Base-by-base conservation (phyloP, 2,329 filamentous ascomycete genomes). In the Fusarium acutatum region DNA sequence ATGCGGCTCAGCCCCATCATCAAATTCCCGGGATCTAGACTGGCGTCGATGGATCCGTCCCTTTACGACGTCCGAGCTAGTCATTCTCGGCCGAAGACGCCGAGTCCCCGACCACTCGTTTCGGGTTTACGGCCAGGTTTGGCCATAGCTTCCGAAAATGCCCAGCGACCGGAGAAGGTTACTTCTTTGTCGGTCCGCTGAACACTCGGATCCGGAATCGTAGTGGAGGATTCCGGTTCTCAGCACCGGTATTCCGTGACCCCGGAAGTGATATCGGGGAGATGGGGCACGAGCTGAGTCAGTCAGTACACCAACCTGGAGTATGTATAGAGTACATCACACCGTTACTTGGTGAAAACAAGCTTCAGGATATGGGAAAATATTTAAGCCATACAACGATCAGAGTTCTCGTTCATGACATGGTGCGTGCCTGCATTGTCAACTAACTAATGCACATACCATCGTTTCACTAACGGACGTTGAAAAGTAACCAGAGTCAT, bases 1-100 rank as follows among this genome's bases (percentile, higher is more conserved):
- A 43, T 66, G 61, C 50, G 40, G 67, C 50, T 66, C 61, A 71
- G 46, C 38, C 52, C 50, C 67, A 52, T 35, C 38, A 37, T 43
- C 30, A 28, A 37, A 54, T 44, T 58, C 35, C 62, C 61, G 56
- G 32, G 44, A 41, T 62, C 35, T 26, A 35, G 34, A 37, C 64
- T 58, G 44, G 46, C 50, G 40, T 57, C 24, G 24, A 57, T 38
- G 22, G 52, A 50, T 40, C 67, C 43, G 28, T 52, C 47, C 46
- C 60, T 34, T 37, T 46, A 34, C 26, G 20, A 43, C 22, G n/a
- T 24, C 37, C 17, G 28, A 22, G 28, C 50, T 58, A 61, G 49
- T 58, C 35, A 43, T 28, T 24, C 41, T 66, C 43, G 57, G 65
- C 60, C 57, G 61, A 66, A 24, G 46, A 30, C 35, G 37, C 54